Conservation (phyloP, 1,284 basidiomycete species). For the Ganoderma multipileum region DNA sequence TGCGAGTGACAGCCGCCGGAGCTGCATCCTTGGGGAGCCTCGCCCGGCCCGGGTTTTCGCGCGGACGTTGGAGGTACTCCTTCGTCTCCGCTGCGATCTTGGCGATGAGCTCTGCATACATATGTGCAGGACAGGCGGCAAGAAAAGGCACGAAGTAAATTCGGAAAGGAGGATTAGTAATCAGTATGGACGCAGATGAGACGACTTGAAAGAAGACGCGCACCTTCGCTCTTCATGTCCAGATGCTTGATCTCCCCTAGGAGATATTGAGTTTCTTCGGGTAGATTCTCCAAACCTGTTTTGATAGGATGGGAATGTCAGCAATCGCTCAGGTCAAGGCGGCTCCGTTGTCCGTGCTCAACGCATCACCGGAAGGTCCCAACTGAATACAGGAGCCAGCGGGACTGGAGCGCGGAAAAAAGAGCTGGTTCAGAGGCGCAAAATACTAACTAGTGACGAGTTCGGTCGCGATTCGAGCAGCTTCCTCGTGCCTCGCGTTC, state of each 20-base stretch:
- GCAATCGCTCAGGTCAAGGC: background rate
- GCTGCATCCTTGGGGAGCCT: slow-evolving; percentile 37
- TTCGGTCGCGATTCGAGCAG: slow-evolving; percentile 71
- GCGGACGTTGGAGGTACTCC: slow-evolving; percentile 57
- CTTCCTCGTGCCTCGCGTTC: slow-evolving; percentile 64
- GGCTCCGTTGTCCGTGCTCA: background rate
- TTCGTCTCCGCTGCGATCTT: slow-evolving; percentile 60
- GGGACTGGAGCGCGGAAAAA: background rate
- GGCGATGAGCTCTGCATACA: slow-evolving; percentile 53
- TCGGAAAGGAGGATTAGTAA: background rate
- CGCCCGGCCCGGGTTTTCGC: slow-evolving; percentile 38
- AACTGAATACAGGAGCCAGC: background rate
- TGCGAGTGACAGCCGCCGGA: slow-evolving; percentile 54
- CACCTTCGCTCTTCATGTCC: slow-evolving; percentile 59
- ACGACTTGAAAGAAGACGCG: slow-evolving; percentile 16
- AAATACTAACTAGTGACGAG: slow-evolving; percentile 63
- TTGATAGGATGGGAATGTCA: background rate
- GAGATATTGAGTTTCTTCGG: slow-evolving; percentile 74
- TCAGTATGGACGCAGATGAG: background rate
- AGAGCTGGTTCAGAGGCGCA: background rate
- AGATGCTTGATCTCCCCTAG: slow-evolving; percentile 75
- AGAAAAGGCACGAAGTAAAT: too few species aligned
- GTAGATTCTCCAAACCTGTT: slow-evolving; percentile 77
- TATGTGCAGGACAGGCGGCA: too few species aligned
- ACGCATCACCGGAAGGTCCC: background rate